Base-by-base conservation (phyloP, 140 eudicot species). In the Senecio squalidus region DNA sequence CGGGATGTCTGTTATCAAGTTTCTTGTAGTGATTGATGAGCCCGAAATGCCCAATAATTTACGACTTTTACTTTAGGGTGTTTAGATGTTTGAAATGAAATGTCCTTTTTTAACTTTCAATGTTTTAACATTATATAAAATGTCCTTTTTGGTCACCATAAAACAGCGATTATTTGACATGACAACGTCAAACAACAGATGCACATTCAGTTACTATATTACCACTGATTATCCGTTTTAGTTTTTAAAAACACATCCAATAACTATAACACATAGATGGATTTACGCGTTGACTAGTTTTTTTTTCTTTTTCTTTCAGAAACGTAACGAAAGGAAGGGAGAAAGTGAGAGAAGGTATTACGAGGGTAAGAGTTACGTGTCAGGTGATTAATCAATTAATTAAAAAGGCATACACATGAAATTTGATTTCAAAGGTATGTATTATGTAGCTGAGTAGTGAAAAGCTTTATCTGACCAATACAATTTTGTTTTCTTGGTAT, bases 321-420 rank as follows among this genome's bases (percentile, higher is more conserved):
- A 84, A 64, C 99, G 99, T 52, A 88, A 93, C 68, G 99, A 84
- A 74, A 74, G 84, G 75, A 93, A 93, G 69, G 87, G 81, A 58
- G 99, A 82, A 76, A 93, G 99, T 56, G 96, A 93, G 74, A 75
- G 75, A 74, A 79, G 78, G 79, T 93, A 93, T 65, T 93, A 93
- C 23, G 99, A 88, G 68, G 78, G 62, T 18, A 93, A 84, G 75
- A 73, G 82, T 28, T 80, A 31, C 49, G 84, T 84, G 9, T 28
- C 88, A 0, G 96, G 84, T 39, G 99, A 84, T 80, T 93, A 67
- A 82, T 8, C 13, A 48, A 33, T 41, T 0, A 4, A 17, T 45
- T 2, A 13, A 4, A 36, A 3, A 55, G 39, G 9, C 60, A 33
- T 45, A 47, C 48, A 48, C 43, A 52, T 59, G 41, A 54, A 54